Evolutionary conservation across 2,329 filamentous ascomycete genomes (phyloP), one percentile per base, ranked within the genome.

Genomic region (Colletotrichum musae): DNA sequence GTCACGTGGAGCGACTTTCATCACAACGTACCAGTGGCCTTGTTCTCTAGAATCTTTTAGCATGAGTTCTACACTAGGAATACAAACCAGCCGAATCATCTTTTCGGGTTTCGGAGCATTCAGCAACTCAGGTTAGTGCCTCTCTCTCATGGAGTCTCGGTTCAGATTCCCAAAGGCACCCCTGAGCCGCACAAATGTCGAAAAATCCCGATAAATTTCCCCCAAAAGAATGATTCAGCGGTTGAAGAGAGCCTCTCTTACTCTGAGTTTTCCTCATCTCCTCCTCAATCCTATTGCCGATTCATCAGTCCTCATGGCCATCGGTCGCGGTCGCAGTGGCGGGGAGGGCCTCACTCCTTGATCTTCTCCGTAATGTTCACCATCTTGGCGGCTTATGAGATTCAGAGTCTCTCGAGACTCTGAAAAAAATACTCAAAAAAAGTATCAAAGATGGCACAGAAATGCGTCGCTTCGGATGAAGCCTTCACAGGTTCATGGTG

Each of bases 281-380:
- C 84, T 97, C 95, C 89, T 99, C 96, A 78, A 99, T 99, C 91
- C 95, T 98, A 75, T 61, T 65, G 62, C n/a, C 54, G 67, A 59
- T 52, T 24, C 36, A 75, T 77, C 71, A 78, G 72, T 63, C 36
- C 52, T 66, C 26, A 7, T 50, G 39, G 18, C 48, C 39, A 36
- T n/a, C 15, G 12, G 16, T 6, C 6, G 18, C 10, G 13, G 12
- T 6, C 6, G 18, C 10, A n/a, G 12, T 6, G 28, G 9, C 15
- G 39, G n/a, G 47, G 10, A 10, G 32, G 43, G 4, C 9, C 91
- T 78, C 83, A 97, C 95, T 98, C 96, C 88, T 99, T 99, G 86
- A 99, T 99, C 89, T 97, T 98, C 64, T 99, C 97, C 74, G 96
- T 98, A 74, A 99, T 99, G 86, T 98, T 98, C 82, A 98, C 96